Evolutionary conservation across 129 eudicot species (phyloP).

Genomic region (Chrysanthemum makinoi): DNA sequence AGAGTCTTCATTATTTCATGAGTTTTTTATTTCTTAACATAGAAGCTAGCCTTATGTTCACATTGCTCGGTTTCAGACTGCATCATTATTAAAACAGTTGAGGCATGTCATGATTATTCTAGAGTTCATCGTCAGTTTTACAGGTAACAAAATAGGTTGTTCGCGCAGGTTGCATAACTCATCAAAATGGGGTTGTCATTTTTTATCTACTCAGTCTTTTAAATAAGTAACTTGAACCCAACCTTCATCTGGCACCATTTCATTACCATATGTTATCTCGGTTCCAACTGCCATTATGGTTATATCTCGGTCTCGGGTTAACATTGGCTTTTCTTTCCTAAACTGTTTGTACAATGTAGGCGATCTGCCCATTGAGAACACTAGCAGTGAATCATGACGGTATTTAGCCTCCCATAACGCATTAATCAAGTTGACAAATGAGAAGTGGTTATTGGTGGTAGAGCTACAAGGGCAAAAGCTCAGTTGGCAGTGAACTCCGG

Average conservation of each 20-base stretch:
- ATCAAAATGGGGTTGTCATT: background rate
- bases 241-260: too few species aligned
- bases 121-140: background rate
- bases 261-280: constrained; percentile 46
- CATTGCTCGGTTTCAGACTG: too few species aligned
- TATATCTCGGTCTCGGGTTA: constrained; percentile 93
- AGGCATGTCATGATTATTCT: background rate
- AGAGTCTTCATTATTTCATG: too few species aligned
- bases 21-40: too few species aligned
- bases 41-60: too few species aligned
- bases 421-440: constrained; percentile 19
- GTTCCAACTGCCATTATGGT: constrained; percentile 99
- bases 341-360: constrained; percentile 79
- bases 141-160: background rate
- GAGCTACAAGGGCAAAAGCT: constrained; percentile 23
- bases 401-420: constrained; percentile 88
- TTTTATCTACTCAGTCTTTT: too few species aligned
- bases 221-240: too few species aligned
- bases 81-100: background rate
- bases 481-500: constrained; percentile 15
- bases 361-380: constrained; percentile 90
- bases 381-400: constrained; percentile 77
- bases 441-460: constrained; percentile 17
- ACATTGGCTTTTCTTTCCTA: constrained; percentile 95
- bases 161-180: background rate